Base-by-base conservation (phyloP, 768 basidiomycete genomes). In the Collybia nuda region DNA sequence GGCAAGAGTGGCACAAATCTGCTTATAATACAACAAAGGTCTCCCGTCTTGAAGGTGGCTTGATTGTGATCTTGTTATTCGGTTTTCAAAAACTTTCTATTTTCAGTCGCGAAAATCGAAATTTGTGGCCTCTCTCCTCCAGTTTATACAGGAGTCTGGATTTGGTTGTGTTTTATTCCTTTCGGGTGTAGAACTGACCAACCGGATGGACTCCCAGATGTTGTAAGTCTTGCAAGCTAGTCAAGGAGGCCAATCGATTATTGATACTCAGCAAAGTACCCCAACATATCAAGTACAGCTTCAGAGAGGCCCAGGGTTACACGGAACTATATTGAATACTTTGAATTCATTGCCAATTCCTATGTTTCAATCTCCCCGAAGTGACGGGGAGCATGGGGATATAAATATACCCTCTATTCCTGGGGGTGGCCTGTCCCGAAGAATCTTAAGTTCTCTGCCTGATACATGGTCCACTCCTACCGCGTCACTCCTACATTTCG, bases 191-290 rank as follows among this genome's bases (percentile, higher is more conserved):
- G 86, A 92, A 62, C 73, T 81, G 23, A 80, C 83, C 12, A 81
- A 86, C 57, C 78, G 90, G 55, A 82, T 83, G 19, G 90, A 93
- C 60, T 68, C 76, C 1, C 91, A 93, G 59, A 90, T 93, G 83
- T 59, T 76, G 90, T 93, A 62, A 52, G 83, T 68, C 26, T 39
- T 37, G 9, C 24, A 23, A 19, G 21, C 18, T 38, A 19, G 24
- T 7, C 24, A 7, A 26, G 7, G 15, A 47, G 29, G 6, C 51
- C 21, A 29, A 39, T 17, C 7, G 40, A 44, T n/a, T 15, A 4
- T 35, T 32, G 40, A 48, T 43, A 32, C 19, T 32, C 38, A 22
- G 40, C 26, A 12, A 51, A 90, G 87, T 38, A 85, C 83, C 5
- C 80, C 87, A n/a, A 86, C 79, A 1, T 84, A 82, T 57, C 78